phyloP scores from a whole-genome alignment of 768 basidiomycete species.

The Lactarius psammicola region DNA sequence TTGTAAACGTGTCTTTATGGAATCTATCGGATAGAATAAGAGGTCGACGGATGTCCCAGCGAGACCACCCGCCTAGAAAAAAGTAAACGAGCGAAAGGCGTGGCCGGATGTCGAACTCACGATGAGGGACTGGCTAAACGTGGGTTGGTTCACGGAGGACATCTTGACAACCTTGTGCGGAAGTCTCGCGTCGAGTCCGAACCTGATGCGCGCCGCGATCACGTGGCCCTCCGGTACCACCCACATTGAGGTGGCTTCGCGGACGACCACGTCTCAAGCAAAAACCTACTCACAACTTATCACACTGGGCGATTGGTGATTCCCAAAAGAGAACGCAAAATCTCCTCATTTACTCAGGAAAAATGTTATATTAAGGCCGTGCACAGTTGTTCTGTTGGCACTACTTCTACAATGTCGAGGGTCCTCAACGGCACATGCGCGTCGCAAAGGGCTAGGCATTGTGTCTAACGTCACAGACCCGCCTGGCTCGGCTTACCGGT shows the following conservation, averaged over 20 bases:
- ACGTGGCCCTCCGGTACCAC: constrained; percentile 6
- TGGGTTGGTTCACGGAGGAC: constrained; percentile 26
- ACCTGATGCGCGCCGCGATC: constrained; percentile 16
- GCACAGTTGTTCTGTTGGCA: neutral
- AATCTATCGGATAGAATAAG: constrained; percentile 95
- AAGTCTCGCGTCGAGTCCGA: neutral
- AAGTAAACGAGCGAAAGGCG: neutral
- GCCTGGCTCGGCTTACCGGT: constrained; percentile 54
- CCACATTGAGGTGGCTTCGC: neutral
- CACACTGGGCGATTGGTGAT: neutral
- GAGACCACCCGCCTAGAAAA: constrained; percentile 75
- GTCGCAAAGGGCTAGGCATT: neutral
- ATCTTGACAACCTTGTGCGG: constrained; percentile 8
- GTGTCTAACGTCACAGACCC: neutral
- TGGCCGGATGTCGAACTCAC: constrained; percentile 29
- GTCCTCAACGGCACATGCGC: neutral
- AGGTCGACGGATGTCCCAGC: constrained; percentile 94
- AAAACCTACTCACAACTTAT: neutral
- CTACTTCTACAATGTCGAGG: constrained; percentile 3
- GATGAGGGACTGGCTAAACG: constrained; percentile 36
- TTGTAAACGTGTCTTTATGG: constrained; percentile 93
- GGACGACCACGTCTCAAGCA: neutral
- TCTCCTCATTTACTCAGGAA: neutral
- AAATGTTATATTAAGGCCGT: constrained; percentile 12
- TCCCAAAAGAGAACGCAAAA: neutral